These are phyloP conservation scores for Globisporangium cylindrosporum DNA, from an alignment of 352 stramenopile species.

Conservation along the genomic window DNA sequence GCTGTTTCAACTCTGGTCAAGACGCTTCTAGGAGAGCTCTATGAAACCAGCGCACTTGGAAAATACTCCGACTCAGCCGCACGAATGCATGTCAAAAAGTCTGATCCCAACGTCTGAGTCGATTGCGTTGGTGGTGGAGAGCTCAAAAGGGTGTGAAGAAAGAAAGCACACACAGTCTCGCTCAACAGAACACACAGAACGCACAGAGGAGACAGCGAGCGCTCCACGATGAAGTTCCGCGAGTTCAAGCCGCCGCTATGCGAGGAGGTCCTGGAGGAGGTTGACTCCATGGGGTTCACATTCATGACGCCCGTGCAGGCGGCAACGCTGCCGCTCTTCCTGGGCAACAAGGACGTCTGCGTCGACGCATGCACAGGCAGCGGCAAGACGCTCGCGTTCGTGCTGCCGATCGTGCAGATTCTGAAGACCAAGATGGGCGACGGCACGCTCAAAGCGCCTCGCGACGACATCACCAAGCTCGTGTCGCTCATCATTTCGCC, in stretches of 20 bases:
- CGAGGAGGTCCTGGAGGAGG: conserved; percentile 62
- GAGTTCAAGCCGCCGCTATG: conserved; percentile 81
- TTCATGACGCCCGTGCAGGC: conserved; percentile 92
- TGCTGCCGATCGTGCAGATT: conserved; percentile 93
- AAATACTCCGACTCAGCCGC: neutral
- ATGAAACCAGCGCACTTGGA: too few relatives aligned
- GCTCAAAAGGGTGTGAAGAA: conserved; percentile 3
- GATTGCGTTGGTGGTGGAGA: conserved; percentile 9
- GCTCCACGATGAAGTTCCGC: conserved; percentile 63
- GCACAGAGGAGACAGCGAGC: neutral
- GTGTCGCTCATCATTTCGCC: conserved; percentile 86
- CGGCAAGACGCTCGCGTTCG: conserved; percentile 95
- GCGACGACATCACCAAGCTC: conserved; percentile 65
- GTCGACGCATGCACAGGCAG: conserved; percentile 94
- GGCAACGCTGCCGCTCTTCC: conserved; percentile 90
- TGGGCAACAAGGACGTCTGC: conserved; percentile 93
- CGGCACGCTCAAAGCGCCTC: conserved; percentile 51
- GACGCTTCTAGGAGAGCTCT: too few relatives aligned
- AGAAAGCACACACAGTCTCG: neutral
- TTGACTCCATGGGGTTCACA: conserved; percentile 81
- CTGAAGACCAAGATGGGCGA: conserved; percentile 67
- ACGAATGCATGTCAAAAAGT: too few relatives aligned
- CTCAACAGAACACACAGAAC: neutral
- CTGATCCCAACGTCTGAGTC: neutral
- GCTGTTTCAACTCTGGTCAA: too few relatives aligned